Evolutionary conservation across 305 asterid genomes (phyloP).

Genomic region (Fraxinus ornus): DNA sequence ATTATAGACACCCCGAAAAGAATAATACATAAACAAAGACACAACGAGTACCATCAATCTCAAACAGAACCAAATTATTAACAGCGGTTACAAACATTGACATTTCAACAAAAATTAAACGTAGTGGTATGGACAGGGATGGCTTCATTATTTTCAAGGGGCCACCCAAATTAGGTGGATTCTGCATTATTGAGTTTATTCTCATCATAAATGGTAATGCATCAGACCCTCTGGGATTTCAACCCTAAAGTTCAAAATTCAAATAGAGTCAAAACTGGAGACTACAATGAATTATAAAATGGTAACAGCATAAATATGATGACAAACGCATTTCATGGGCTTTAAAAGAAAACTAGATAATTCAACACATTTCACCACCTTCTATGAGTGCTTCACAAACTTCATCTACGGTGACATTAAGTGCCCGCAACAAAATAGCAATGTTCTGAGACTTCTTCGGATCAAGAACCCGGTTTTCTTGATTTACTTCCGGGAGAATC

Average conservation of each 20-base stretch:
- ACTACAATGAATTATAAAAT: background rate
- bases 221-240: background rate
- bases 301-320: background rate
- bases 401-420: slow-evolving; percentile 71
- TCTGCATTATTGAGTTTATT: background rate
- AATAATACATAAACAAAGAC: background rate
- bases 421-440: slow-evolving; percentile 67
- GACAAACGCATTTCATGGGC: background rate
- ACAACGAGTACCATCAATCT: background rate
- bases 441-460: slow-evolving; percentile 80
- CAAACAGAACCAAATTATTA: background rate
- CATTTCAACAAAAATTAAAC: background rate
- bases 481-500: slow-evolving; percentile 24
- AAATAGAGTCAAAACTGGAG: background rate
- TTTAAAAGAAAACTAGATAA: background rate
- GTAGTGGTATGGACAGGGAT: background rate
- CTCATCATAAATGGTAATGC: background rate
- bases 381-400: slow-evolving; percentile 81
- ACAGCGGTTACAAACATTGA: background rate
- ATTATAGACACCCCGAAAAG: background rate
- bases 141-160: background rate
- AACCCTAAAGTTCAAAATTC: background rate
- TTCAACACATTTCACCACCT: slow-evolving; percentile 51
- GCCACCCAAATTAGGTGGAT: background rate
- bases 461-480: slow-evolving; percentile 65